Evolutionary conservation across 1,284 basidiomycete species (phyloP).

Genomic region (Heterobasidion annosum): DNA sequence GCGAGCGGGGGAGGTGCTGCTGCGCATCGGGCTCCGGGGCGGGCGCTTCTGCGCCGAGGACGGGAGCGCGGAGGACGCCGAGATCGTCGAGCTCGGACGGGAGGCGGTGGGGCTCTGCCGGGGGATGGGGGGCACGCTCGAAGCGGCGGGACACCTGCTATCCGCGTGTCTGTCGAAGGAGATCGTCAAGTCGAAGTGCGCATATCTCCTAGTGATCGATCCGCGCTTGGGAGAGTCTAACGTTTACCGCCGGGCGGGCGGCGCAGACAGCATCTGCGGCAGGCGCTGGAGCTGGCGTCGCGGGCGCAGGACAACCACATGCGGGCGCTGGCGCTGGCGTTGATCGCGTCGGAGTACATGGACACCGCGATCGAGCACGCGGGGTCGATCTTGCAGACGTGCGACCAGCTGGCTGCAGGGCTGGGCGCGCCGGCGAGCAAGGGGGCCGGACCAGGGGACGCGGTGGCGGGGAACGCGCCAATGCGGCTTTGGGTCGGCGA

Average conservation of each 20-base stretch:
- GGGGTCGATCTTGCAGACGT: slow-evolving; percentile 49
- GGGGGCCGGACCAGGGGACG: slow-evolving; percentile 10
- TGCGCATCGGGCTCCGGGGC: slow-evolving; percentile 39
- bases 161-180: slow-evolving; percentile 44
- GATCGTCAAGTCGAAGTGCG: slow-evolving; percentile 52
- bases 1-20: slow-evolving; percentile 46
- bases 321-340: slow-evolving; percentile 55
- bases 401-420: slow-evolving; percentile 60
- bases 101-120: slow-evolving; percentile 14
- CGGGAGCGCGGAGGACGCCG: slow-evolving; percentile 5
- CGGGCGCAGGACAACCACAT: slow-evolving; percentile 59
- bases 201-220: background rate
- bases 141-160: slow-evolving; percentile 45
- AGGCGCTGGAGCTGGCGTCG: slow-evolving; percentile 47
- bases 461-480: slow-evolving; percentile 43
- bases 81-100: slow-evolving; percentile 8
- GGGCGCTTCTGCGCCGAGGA: background rate
- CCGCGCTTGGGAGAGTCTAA: slow-evolving; percentile 8
- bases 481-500: slow-evolving; percentile 67
- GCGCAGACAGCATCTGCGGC: slow-evolving; percentile 49
- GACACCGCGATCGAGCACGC: slow-evolving; percentile 64
- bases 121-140: slow-evolving; percentile 46
- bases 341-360: slow-evolving; percentile 59
- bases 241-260: background rate
- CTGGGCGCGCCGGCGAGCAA: slow-evolving; percentile 44